Evolutionary conservation across 2,329 filamentous ascomycete species (phyloP), one percentile per base, ranked within the genome.

Genomic region (Talaromyces sp.): DNA sequence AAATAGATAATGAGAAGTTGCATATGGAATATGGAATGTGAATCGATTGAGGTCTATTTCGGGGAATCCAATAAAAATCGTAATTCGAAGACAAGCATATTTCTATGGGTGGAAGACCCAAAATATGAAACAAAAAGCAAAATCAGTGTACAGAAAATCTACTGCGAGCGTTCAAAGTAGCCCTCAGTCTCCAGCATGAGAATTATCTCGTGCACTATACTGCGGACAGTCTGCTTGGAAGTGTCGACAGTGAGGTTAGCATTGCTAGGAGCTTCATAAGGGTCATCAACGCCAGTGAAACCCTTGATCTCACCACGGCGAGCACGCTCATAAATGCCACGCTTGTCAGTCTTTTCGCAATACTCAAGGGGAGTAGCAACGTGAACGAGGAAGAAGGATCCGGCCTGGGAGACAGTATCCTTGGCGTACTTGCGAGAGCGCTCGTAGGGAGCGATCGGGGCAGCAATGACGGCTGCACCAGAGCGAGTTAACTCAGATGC

Each of bases 221-320:
- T 94, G 69, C 94, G 84, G 43, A 97, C 92, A 62, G 86, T 89
- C 76, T 90, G 91, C 83, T 88, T 94, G 77, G 89, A 87, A 51
- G 88, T 74, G 74, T 97, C 89, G 35, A 97, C 93, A 4, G 86
- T 85, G 61, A 99, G 80, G 72, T 97, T 86, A 29, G 92, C 84
- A 77, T 93, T 91, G 62, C 77, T 67, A 9, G 94, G 94, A 19
- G 75, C 71, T 86, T 99, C 94, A 71, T 99, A 99, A 44, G 94
- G 92, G 79, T 97, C 93, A 71, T 97, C 93, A 52, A 99, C 91
- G 67, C 94, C 94, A 7, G 94, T 99, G 83, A 99, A 99, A 60
- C 92, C 92, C 85, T 92, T 94, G 77, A 99, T 95, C 80, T 96
- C 89, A 53, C 94, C 94, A 17, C 81, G 83, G 58, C 94, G 85